Evolutionary conservation across 1,284 basidiomycete species (phyloP), one percentile per base, ranked within the genome.

Genomic region (Apiotrichum montevideense): DNA sequence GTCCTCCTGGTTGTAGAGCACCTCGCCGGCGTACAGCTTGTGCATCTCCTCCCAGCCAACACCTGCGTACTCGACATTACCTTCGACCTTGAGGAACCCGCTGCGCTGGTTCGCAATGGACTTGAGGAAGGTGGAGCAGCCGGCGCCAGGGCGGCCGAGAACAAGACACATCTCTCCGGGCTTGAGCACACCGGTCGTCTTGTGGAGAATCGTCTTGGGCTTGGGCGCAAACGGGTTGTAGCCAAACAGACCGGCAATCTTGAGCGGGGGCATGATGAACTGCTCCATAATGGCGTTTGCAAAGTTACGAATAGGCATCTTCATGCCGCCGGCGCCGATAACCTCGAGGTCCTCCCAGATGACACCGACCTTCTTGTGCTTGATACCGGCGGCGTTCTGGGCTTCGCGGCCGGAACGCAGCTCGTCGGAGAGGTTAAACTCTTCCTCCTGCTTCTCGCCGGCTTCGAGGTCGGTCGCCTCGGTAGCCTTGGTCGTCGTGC

Each of bases 361-460:
- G 10, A 75, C 87, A 40, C 88, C 88, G 40, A 91, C 87, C 62
- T 85, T 84, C 78, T 94, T 94, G 73, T 86, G 85, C 66, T 84
- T 84, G 66, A 92, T 87, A 4, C 88, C 88, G 6, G 86, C 85
- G 34, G 79, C 73, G 59, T 89, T 84, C 56, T 82, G 79, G 6
- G 82, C 82, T 58, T 86, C 82, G 63, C 85, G 85, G 34, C 82
- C 84, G 2, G 84, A 83, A 8, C 82, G 80, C 14, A 95, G 80
- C 66, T 88, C 91, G 52, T 87, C 87, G 35, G 83, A 82, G 7
- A 94, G 67, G 58, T 75, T 62, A 52, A 74, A 74, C 8, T 62
- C 68, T 33, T 70, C 66, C 7, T 62, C 57, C 21, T 21, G 21
- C 10, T 53, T 55, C 14, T 42, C 50, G 50, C 39, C 33, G 6